phyloP scores from a whole-genome alignment of 306 rosid species.

The Arachis stenosperma region DNA sequence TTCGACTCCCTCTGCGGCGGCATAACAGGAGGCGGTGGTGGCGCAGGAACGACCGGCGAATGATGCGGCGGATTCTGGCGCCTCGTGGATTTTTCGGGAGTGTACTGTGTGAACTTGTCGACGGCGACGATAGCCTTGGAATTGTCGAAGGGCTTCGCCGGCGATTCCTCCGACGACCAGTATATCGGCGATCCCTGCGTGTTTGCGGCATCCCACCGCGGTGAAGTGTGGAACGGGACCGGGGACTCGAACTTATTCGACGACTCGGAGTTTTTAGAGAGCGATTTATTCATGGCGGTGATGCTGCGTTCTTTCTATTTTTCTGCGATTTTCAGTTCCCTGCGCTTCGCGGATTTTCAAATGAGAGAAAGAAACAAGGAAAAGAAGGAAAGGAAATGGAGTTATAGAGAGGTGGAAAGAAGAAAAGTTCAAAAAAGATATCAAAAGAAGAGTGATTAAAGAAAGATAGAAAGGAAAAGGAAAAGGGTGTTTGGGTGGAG shows the following conservation, averaged over 20 bases:
- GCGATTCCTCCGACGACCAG: conserved; percentile 56
- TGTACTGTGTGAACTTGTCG: conserved; percentile 44
- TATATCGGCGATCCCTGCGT: conserved; percentile 58
- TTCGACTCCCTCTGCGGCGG: conserved; percentile 46
- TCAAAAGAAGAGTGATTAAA: neutral
- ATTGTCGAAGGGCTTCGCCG: conserved; percentile 49
- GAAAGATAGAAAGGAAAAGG: neutral
- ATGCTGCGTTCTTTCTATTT: conserved; percentile 19
- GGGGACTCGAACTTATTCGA: conserved; percentile 61
- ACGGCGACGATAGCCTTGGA: conserved; percentile 57
- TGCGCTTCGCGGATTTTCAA: conserved; percentile 33
- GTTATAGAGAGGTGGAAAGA: too few species aligned
- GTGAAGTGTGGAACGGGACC: conserved; percentile 59
- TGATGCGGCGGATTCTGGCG: conserved; percentile 46
- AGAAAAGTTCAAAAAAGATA: neutral
- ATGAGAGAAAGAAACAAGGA: neutral
- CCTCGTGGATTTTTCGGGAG: conserved; percentile 39
- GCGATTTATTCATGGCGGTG: conserved; percentile 62
- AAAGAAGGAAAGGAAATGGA: neutral
- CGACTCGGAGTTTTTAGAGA: conserved; percentile 58
- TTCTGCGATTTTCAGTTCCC: conserved; percentile 32
- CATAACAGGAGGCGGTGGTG: conserved; percentile 41
- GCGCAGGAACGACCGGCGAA: conserved; percentile 20
- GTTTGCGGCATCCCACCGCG: conserved; percentile 59
- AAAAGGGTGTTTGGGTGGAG: conserved; percentile 44